These are phyloP conservation scores for Kockiozyma suomiensis DNA, from an alignment of 805 yeast genomes.

Conservation along the genomic window DNA sequence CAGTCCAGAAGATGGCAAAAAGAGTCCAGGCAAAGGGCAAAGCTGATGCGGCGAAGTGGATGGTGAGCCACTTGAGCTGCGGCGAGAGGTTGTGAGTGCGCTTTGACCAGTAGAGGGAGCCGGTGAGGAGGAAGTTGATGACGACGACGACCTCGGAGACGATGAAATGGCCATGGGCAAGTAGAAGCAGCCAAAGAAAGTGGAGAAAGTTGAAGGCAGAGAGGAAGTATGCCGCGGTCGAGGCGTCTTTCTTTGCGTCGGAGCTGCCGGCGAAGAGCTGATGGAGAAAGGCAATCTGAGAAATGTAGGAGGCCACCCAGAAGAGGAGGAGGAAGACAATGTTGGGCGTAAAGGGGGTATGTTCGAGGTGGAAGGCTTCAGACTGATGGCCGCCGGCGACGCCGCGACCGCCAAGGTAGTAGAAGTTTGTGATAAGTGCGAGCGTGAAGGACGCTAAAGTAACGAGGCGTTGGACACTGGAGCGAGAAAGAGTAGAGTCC, in stretches of 20 bases:
- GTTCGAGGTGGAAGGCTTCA: conserved; percentile 39
- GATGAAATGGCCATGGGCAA: conserved; percentile 61
- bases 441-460: conserved; percentile 58
- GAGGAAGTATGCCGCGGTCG: conserved; percentile 57
- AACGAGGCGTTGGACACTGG: conserved; percentile 44
- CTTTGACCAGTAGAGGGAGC: conserved; percentile 52
- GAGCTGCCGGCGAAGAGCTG: conserved; percentile 29
- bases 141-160: conserved; percentile 60
- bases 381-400: conserved; percentile 40
- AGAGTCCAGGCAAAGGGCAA: conserved; percentile 75
- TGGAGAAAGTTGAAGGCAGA: conserved; percentile 65
- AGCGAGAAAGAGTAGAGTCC: conserved; percentile 25
- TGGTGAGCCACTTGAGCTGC: conserved; percentile 52
- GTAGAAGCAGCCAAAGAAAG: conserved; percentile 65
- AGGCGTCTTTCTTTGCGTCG: conserved; percentile 36
- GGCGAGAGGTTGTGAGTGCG: conserved; percentile 61
- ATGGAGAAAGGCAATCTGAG: conserved; percentile 51
- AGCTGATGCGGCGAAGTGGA: conserved; percentile 69
- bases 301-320: conserved; percentile 58
- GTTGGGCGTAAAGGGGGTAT: conserved; percentile 71
- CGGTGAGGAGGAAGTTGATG: conserved; percentile 62
- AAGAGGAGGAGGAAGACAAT: conserved; percentile 47
- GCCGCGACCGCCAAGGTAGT: conserved; percentile 60
- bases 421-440: conserved; percentile 58
- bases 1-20: conserved; percentile 80